Base-by-base conservation (phyloP, 225 moss, liverwort and hornwort genomes). In the Sphagnum tenellum region DNA sequence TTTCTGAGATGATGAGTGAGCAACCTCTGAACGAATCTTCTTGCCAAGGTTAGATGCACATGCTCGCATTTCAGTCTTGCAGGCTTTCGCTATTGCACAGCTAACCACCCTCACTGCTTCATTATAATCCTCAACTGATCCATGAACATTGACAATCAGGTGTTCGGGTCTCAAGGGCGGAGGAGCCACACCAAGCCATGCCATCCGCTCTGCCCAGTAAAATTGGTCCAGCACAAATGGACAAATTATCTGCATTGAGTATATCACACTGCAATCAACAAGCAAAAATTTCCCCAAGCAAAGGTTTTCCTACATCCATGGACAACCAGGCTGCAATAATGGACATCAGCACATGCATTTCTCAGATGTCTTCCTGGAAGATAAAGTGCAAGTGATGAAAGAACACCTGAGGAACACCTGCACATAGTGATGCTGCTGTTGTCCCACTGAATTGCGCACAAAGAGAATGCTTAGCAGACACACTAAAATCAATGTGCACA, bases 151-250 rank as follows among this genome's bases (percentile, higher is more conserved):
- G 11, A 89, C 88, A 73, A 85, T 88, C 50, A 96, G 70, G 46
- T 83, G 69, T 9, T 62, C 56, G 44, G 81, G 67, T 67, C 68
- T 80, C 11, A 96, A 50, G 57, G 89, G 75, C 12, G 71, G 72
- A 47, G 92, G 88, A 9, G 89, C 76, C 70, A 92, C 89, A 60
- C 89, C 86, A 29, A 92, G 89, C 95, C 95, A 96, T 47, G 82
- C 65, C 95, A 96, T 92, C 62, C 95, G 88, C 14, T 90, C 92
- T 29, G 92, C 95, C 95, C 92, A 96, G 61, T 96, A 96, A 70
- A 89, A 92, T 64, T 96, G 92, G 67, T 96, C 95, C 65, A 90
- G 61, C 51, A 92, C 67, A 62, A 92, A 96, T 2, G 95, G 92
- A 72, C 95, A 96, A 13, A 92, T 87, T 45, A 96, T 74, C 81